These are phyloP conservation scores for Brassica juncea DNA, from an alignment of 345 rosid species.

Conservation along the genomic window DNA sequence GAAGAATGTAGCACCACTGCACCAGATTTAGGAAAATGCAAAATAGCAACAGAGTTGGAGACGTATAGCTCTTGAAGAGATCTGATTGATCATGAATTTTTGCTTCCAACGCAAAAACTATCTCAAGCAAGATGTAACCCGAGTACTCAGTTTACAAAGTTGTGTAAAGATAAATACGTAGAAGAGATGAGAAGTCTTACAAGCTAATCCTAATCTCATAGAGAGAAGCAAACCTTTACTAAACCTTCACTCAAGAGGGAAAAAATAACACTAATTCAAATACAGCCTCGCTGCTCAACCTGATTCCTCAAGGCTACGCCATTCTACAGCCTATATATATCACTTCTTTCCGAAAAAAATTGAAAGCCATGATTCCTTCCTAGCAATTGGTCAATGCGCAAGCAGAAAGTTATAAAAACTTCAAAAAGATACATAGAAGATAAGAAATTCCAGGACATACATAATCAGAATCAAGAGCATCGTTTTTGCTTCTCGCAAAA, in stretches of 20 bases:
- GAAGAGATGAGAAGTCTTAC: neutral
- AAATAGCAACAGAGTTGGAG: slow-evolving; percentile 2
- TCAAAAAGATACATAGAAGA: too few relatives aligned
- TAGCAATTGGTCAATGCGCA: too few relatives aligned
- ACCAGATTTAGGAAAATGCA: neutral
- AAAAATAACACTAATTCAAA: neutral
- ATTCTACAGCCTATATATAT: neutral
- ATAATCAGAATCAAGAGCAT: neutral
- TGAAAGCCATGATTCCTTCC: too few relatives aligned
- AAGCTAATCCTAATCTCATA: neutral
- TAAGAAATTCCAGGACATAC: too few relatives aligned
- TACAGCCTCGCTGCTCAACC: neutral
- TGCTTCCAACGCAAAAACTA: neutral
- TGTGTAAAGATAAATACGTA: neutral
- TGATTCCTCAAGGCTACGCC: neutral
- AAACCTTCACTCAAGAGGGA: neutral
- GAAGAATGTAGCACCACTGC: neutral
- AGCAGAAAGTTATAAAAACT: too few relatives aligned
- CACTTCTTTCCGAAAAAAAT: neutral
- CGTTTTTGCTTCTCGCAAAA: neutral
- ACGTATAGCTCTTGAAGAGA: neutral
- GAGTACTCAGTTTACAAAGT: neutral
- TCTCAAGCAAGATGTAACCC: slow-evolving; percentile 1
- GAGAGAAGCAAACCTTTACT: too few relatives aligned
- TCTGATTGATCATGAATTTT: neutral